These are phyloP conservation scores for Plasmodium relictum DNA, from an alignment of 169 alveolate genomes.

Conservation along the genomic window DNA sequence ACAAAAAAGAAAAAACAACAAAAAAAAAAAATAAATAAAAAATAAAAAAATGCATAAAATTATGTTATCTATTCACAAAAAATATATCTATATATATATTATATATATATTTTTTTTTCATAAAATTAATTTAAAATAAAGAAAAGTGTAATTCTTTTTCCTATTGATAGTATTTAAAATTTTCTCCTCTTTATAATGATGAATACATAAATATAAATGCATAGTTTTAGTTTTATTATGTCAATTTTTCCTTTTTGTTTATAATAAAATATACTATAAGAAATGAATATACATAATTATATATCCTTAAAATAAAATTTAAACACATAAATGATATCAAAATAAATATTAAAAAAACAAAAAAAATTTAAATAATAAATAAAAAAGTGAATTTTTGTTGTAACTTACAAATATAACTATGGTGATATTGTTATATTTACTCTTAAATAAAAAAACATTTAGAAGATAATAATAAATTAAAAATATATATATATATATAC, in stretches of 20 bases:
- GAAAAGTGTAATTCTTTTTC: not conserved
- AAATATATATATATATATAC: too few relatives aligned
- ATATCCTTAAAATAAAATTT: not conserved
- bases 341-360: not conserved
- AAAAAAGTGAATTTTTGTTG: too few relatives aligned
- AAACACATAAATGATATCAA: not conserved
- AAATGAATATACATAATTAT: not conserved
- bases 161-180: not conserved
- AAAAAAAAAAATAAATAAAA: slow-evolving; percentile 32
- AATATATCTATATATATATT: slow-evolving; percentile 11
- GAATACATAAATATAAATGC: not conserved
- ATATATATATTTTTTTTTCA: not conserved
- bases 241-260: not conserved
- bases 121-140: slow-evolving; percentile 6
- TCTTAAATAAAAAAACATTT: too few relatives aligned
- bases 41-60: slow-evolving; percentile 12
- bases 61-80: slow-evolving; percentile 15
- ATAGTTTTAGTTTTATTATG: not conserved
- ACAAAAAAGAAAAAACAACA: slow-evolving; percentile 24
- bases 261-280: slow-evolving; percentile 6
- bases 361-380: too few relatives aligned
- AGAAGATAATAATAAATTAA: too few relatives aligned
- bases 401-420: too few relatives aligned
- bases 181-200: slow-evolving; percentile 3
- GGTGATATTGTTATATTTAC: too few relatives aligned